Conservation (phyloP, 2,329 filamentous ascomycete genomes). For the Drechslerella dactyloides region DNA sequence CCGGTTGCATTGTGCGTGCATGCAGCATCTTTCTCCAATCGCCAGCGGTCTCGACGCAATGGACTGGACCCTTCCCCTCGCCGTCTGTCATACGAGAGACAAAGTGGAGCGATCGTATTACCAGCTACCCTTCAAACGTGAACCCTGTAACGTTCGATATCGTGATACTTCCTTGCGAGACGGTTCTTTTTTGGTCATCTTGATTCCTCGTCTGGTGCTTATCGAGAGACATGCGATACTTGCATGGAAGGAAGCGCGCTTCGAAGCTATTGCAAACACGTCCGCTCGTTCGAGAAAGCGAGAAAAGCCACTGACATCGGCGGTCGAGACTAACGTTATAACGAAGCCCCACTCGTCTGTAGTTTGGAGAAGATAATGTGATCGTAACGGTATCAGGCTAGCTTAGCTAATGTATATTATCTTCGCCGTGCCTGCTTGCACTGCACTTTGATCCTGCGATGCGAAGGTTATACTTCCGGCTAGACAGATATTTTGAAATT, state of each 20-base stretch:
- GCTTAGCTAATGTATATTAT: conserved; percentile 1
- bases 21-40: background rate
- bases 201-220: background rate
- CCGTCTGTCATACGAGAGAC: background rate
- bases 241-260: too few species aligned
- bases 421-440: background rate
- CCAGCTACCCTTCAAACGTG: too few species aligned
- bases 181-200: background rate
- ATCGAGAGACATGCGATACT: conserved; percentile 1
- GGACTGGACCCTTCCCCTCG: background rate
- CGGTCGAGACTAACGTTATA: too few species aligned
- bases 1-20: conserved; percentile 40
- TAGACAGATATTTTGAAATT: too few species aligned
- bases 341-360: too few species aligned
- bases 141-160: background rate
- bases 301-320: too few species aligned
- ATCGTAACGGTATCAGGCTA: background rate
- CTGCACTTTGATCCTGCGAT: background rate
- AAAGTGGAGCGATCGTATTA: too few species aligned
- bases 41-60: background rate
- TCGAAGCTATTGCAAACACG: too few species aligned
- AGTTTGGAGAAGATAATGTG: background rate
- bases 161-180: background rate
- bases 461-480: background rate
- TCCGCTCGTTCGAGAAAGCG: too few species aligned